A percentile compares a stretch with the other conserved stretches of the same genome.
These are phyloP conservation scores for Moringa oleifera DNA, from an alignment of 345 rosid species.

Conservation along the genomic window DNA sequence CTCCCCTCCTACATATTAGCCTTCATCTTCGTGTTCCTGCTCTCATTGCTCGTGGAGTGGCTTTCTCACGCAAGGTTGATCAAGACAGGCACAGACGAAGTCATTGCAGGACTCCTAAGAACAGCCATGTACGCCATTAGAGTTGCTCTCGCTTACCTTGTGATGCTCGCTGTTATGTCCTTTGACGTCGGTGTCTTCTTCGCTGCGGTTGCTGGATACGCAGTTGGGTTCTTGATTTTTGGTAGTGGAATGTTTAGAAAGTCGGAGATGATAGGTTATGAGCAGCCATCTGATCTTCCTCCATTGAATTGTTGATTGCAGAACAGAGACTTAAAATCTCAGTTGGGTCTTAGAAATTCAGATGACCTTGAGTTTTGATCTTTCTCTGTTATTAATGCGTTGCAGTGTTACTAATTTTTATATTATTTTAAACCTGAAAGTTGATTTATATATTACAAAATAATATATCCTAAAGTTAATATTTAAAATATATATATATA, in stretches of 20 bases:
- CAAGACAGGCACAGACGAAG: constrained; percentile 15
- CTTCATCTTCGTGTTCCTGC: constrained; percentile 26
- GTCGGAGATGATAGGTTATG: no score
- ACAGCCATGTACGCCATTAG: constrained; percentile 32
- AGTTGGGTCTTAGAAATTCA: no score
- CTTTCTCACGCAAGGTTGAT: constrained; percentile 26
- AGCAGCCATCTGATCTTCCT: constrained; percentile 29
- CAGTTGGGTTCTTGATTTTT: constrained; percentile 44
- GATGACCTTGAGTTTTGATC: no score
- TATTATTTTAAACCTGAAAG: no score
- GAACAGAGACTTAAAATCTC: no score
- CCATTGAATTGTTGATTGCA: constrained; percentile 1
- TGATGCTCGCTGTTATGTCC: constrained; percentile 68
- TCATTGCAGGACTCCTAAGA: constrained; percentile 32
- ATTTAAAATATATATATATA: no score
- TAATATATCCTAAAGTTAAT: no score
- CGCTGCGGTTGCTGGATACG: constrained; percentile 50
- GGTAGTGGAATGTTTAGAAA: constrained; percentile 33
- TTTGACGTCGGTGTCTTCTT: constrained; percentile 56
- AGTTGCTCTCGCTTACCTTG: constrained; percentile 40
- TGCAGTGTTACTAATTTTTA: no score
- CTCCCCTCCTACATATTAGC: constrained; percentile 34
- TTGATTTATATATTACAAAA: no score
- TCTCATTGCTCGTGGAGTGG: constrained; percentile 34
- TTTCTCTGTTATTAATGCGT: no score